These are phyloP conservation scores for Coemansia sp. DNA, from an alignment of 192 early-diverging fungal genomes.

Conservation along the genomic window DNA sequence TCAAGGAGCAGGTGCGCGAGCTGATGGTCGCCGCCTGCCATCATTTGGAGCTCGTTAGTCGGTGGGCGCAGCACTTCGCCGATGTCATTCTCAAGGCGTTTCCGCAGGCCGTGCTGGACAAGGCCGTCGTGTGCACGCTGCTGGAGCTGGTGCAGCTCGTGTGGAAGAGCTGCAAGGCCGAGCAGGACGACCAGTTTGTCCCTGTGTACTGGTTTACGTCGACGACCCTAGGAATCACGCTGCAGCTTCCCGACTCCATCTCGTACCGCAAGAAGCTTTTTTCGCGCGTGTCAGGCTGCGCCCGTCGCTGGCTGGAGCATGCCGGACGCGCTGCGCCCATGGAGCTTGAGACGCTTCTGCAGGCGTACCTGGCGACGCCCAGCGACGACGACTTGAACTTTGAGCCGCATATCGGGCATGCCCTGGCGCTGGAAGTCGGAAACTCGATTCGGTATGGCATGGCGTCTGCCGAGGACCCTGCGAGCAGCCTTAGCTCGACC, in stretches of 20 bases:
- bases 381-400: constrained; percentile 57
- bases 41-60: constrained; percentile 67
- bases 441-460: constrained; percentile 25
- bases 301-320: constrained; percentile 65
- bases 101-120: constrained; percentile 80
- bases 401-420: constrained; percentile 66
- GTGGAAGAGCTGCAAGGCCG: constrained; percentile 75
- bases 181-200: constrained; percentile 74
- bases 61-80: constrained; percentile 61
- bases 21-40: constrained; percentile 66
- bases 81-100: constrained; percentile 60
- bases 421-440: constrained; percentile 66
- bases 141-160: constrained; percentile 80
- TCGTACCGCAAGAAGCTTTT: constrained; percentile 68
- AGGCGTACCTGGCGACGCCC: constrained; percentile 66
- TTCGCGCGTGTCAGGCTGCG: constrained; percentile 57
- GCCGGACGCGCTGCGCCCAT: constrained; percentile 62
- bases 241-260: constrained; percentile 71
- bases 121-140: constrained; percentile 61
- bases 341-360: constrained; percentile 66
- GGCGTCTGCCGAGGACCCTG: constrained; percentile 9
- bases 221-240: constrained; percentile 56
- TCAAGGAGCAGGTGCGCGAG: constrained; percentile 57
- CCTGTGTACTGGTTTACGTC: constrained; percentile 71
- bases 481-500: constrained; percentile 13